Percentiles rank a stretch among this genome's conserved stretches.
phyloP scores from a whole-genome alignment of 257 asterid genomes.

The Prunella vulgaris region DNA sequence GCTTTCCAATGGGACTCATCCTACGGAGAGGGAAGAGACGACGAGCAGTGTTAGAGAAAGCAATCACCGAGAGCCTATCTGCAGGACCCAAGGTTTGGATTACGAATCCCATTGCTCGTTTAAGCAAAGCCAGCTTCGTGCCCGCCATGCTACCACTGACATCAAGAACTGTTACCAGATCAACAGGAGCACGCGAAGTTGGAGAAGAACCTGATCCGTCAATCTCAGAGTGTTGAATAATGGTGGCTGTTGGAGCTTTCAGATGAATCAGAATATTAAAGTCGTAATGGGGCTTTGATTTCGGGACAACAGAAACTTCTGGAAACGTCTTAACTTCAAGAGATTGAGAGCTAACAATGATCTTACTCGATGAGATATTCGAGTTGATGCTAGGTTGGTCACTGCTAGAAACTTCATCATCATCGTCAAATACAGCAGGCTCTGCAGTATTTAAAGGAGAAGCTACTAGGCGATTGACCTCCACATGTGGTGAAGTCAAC shows the following conservation, averaged over 20 bases:
- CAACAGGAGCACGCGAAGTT: constrained; percentile 68
- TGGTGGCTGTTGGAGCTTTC: constrained; percentile 55
- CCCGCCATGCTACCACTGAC: constrained; percentile 99
- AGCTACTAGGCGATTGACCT: constrained; percentile 20
- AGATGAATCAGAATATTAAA: constrained; percentile 68
- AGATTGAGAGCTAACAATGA: constrained; percentile 16
- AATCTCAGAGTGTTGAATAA: constrained; percentile 15
- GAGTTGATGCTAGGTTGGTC: constrained; percentile 18
- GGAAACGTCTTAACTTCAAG: constrained; percentile 53
- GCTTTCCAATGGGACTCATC: constrained; percentile 63
- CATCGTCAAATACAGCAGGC: constrained; percentile 64
- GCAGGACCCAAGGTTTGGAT: constrained; percentile 73
- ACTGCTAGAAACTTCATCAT: constrained; percentile 49
- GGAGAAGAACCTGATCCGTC: constrained; percentile 32
- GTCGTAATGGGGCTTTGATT: constrained; percentile 33
- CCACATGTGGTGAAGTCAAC: constrained; percentile 37
- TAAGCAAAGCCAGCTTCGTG: constrained; percentile 79
- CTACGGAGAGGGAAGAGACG: constrained; percentile 80
- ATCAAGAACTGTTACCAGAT: constrained; percentile 85
- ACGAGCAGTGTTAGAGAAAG: constrained; percentile 82
- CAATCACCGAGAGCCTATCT: constrained; percentile 83
- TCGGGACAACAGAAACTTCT: constrained; percentile 64
- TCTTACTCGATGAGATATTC: constrained; percentile 18
- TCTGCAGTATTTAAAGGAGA: constrained; percentile 34
- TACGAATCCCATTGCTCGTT: constrained; percentile 92